Conservation (phyloP, 768 basidiomycete species). For the Macrolepiota fuliginosa region DNA sequence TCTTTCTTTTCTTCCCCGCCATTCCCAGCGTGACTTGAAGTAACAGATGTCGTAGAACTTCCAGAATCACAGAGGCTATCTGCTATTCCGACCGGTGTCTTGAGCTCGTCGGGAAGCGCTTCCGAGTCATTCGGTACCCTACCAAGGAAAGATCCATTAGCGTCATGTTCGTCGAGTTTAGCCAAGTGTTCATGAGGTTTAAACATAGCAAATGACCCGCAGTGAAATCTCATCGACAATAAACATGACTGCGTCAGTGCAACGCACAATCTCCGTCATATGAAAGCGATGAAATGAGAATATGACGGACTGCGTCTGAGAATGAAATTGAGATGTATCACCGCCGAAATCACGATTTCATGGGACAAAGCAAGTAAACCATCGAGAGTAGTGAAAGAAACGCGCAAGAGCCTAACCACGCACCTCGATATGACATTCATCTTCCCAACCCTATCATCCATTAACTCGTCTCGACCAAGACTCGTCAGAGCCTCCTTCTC, state of each 20-base stretch:
- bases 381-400: constrained; percentile 9
- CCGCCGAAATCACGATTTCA: constrained; percentile 9
- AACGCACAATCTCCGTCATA: constrained; percentile 6
- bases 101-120: constrained; percentile 58
- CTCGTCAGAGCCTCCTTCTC: constrained; percentile 78
- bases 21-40: constrained; percentile 12
- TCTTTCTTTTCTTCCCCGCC: constrained; percentile 20
- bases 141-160: constrained; percentile 13
- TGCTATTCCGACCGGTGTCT: constrained; percentile 57
- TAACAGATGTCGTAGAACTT: constrained; percentile 1
- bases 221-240: neutral
- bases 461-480: constrained; percentile 72
- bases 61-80: constrained; percentile 52
- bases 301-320: neutral
- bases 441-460: constrained; percentile 66
- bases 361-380: constrained; percentile 12
- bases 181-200: neutral
- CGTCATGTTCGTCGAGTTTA: constrained; percentile 3
- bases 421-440: constrained; percentile 71
- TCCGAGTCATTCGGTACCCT: constrained; percentile 59
- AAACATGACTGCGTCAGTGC: neutral
- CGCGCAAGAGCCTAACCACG: constrained; percentile 22
- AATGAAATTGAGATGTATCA: constrained; percentile 9
- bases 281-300: neutral
- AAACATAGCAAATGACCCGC: neutral